Percentiles rank a stretch among this genome's conserved stretches.
Conservation (phyloP, 192 early-diverging fungal species). For the Oehlia diaphana region DNA sequence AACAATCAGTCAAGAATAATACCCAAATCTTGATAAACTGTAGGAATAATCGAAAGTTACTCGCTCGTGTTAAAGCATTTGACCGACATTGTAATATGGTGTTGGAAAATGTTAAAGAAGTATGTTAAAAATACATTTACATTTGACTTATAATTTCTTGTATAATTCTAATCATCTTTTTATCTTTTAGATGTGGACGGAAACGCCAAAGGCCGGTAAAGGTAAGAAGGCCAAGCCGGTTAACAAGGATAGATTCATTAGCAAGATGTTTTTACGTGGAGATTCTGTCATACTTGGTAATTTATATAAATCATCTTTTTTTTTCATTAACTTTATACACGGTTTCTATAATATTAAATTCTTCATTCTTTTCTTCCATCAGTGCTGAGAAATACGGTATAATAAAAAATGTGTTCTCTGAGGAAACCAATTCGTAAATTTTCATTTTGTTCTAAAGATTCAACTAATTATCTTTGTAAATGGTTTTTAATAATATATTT, state of each 20-base stretch:
- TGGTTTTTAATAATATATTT: too few relatives aligned
- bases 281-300: slow-evolving; percentile 90
- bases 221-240: slow-evolving; percentile 96
- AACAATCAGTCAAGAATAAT: slow-evolving; percentile 91
- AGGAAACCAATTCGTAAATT: not conserved
- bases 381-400: slow-evolving; percentile 50
- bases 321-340: not conserved
- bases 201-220: slow-evolving; percentile 87
- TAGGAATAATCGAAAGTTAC: slow-evolving; percentile 96
- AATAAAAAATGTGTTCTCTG: slow-evolving; percentile 16
- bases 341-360: slow-evolving; percentile 1
- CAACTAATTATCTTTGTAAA: not conserved
- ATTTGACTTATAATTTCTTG: not conserved
- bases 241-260: slow-evolving; percentile 98
- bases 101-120: slow-evolving; percentile 98
- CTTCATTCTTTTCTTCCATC: not conserved
- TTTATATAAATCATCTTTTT: slow-evolving; percentile 7
- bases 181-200: slow-evolving; percentile 86
- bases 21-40: slow-evolving; percentile 96
- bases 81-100: slow-evolving; percentile 99
- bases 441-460: not conserved
- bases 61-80: slow-evolving; percentile 98
- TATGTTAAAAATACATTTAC: slow-evolving; percentile 34
- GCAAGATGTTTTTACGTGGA: slow-evolving; percentile 97
- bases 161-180: not conserved